phyloP scores from a whole-genome alignment of 768 basidiomycete genomes.

The Tylopilus vinaceipallidus region DNA sequence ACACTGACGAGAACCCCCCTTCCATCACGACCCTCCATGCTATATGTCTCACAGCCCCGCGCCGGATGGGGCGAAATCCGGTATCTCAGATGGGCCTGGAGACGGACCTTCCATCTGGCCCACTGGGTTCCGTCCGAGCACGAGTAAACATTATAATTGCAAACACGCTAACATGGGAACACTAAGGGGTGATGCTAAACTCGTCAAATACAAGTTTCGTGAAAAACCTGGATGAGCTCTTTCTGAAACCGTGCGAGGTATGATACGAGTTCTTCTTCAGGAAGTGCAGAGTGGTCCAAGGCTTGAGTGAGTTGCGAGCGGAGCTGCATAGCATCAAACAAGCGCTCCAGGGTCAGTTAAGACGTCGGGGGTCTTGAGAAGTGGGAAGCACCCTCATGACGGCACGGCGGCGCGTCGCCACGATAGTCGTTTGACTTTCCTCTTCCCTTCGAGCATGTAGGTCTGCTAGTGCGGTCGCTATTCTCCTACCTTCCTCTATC shows the following conservation, averaged over 20 bases:
- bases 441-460: slow-evolving; percentile 56
- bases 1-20: too few species aligned
- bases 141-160: slow-evolving; percentile 3
- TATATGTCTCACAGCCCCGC: too few species aligned
- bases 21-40: too few species aligned
- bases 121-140: neutral
- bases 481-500: slow-evolving; percentile 56
- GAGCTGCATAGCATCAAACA: slow-evolving; percentile 47
- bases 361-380: too few species aligned
- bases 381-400: slow-evolving; percentile 60
- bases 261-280: slow-evolving; percentile 61
- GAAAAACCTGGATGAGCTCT: slow-evolving; percentile 56
- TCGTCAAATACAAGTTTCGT: slow-evolving; percentile 21
- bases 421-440: slow-evolving; percentile 59
- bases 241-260: slow-evolving; percentile 71
- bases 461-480: slow-evolving; percentile 57
- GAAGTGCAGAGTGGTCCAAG: slow-evolving; percentile 67
- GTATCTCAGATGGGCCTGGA: too few species aligned
- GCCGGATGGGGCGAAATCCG: too few species aligned
- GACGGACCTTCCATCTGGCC: neutral
- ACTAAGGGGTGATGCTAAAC: neutral
- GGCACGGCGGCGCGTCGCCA: slow-evolving; percentile 62
- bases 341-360: neutral
- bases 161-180: slow-evolving; percentile 1
- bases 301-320: slow-evolving; percentile 75